phyloP scores from a whole-genome alignment of 2,329 filamentous ascomycete genomes.

The Claviceps sp. region DNA sequence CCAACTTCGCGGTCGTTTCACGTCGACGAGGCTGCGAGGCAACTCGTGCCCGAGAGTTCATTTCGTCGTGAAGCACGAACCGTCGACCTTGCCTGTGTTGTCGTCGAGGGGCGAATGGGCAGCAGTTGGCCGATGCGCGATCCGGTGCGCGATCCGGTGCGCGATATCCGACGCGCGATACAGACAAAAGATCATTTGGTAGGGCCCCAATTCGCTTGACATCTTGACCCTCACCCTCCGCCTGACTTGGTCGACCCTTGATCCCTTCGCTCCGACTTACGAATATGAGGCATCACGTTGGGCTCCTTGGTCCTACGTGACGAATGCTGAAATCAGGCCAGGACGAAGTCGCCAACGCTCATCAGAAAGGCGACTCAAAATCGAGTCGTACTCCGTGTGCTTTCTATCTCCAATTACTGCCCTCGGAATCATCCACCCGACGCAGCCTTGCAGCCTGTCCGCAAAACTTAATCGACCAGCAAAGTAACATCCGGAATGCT shows the following conservation, averaged over 20 bases:
- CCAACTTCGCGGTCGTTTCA: background rate
- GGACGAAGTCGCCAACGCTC: no score
- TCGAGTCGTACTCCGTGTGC: background rate
- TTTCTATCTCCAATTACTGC: background rate
- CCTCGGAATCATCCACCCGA: background rate
- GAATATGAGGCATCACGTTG: background rate
- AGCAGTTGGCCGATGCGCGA: slow-evolving; percentile 1
- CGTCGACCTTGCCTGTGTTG: background rate
- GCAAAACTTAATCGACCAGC: slow-evolving; percentile 13
- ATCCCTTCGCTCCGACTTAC: background rate
- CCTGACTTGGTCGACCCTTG: background rate
- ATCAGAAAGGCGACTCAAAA: background rate
- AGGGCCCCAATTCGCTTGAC: background rate
- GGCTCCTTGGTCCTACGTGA: background rate
- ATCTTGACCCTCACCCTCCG: background rate
- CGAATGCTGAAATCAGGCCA: background rate
- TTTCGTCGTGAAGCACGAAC: background rate
- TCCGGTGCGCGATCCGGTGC: background rate
- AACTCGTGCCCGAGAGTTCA: background rate
- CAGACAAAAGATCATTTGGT: background rate
- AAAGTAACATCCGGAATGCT: slow-evolving; percentile 16
- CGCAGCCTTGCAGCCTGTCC: slow-evolving; percentile 8
- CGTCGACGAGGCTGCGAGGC: background rate
- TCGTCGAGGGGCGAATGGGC: background rate
- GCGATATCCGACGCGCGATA: background rate